These are phyloP conservation scores for Syncephalastrum sp. DNA, from an alignment of 371 early-diverging fungal species.

Conservation along the genomic window DNA sequence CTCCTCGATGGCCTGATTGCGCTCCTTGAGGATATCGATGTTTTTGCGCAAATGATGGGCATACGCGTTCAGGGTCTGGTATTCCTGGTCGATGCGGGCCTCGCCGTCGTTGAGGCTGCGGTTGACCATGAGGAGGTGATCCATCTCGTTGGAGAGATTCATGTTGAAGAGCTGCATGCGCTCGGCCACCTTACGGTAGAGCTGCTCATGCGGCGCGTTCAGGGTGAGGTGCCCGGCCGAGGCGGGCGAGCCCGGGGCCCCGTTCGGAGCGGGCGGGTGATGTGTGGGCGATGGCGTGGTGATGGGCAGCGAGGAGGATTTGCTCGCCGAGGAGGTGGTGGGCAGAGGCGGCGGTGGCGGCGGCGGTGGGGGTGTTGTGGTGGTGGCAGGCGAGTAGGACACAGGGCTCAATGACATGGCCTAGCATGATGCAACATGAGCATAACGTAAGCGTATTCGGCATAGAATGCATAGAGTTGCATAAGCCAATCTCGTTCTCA, in stretches of 20 bases:
- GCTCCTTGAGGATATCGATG: conserved; percentile 55
- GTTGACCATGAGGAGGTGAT: conserved; percentile 52
- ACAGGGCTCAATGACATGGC: conserved; percentile 27
- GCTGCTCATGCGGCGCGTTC: conserved; percentile 14
- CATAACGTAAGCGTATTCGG: too few relatives aligned
- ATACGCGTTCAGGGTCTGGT: conserved; percentile 49
- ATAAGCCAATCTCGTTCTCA: too few relatives aligned
- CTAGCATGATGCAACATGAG: conserved; percentile 6
- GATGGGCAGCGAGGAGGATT: neutral
- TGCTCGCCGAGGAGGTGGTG: neutral
- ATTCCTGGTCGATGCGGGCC: conserved; percentile 55
- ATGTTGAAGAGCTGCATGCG: conserved; percentile 46
- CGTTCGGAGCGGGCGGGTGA: conserved; percentile 2
- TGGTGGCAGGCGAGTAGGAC: conserved; percentile 7
- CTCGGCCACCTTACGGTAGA: conserved; percentile 45
- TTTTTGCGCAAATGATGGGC: conserved; percentile 59
- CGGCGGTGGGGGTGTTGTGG: conserved; percentile 3
- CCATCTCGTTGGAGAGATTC: conserved; percentile 54
- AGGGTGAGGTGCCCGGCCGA: neutral
- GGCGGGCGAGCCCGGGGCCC: neutral
- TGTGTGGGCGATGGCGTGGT: conserved; percentile 6
- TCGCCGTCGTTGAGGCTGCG: conserved; percentile 69
- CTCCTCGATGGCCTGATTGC: conserved; percentile 55
- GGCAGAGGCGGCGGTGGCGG: conserved; percentile 2
- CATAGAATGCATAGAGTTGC: too few relatives aligned